Evolutionary conservation across 441 rosid genomes (phyloP), one percentile per base, ranked within the genome.

Genomic region (Codiaeum variegatum): DNA sequence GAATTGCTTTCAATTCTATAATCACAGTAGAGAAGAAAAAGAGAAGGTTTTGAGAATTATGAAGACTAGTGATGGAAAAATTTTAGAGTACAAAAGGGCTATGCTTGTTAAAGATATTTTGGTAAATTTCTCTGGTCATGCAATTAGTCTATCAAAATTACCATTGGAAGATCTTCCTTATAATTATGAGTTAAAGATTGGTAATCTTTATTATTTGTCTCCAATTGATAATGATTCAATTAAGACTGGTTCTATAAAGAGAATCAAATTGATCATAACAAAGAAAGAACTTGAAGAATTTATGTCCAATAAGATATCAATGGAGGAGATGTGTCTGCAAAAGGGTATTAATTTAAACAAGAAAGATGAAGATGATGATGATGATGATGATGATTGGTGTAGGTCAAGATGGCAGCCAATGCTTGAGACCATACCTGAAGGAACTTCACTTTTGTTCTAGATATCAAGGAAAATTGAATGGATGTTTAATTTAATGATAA

Each of bases 361-460:
- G 59, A n/a, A 58, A 44, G 59, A 61, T 44, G 40, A 5, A 19
- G 42, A 42, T 42, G 36, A 4, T 32, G 36, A 38, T 38, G 42
- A 1, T 36, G 7, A 36, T 36, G 38, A 6, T 36, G 38, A 36
- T 36, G 8, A 36, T 3, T 15, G 28, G n/a, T 2, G 16, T n/a
- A 38, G 60, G n/a, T 55, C 49, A 62, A 78, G 68, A 59, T 73
- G 77, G 77, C 62, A n/a, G 40, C 81, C 75, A 44, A 51, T n/a
- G 32, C 81, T 78, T n/a, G 63, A 78, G 65, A 73, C 75, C 68
- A 78, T 78, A 42, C 64, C 73, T 24, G 81, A 69, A 71, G 77
- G 61, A 73, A 72, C 23, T 51, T 46, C 40, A 36, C n/a, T n/a
- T 0, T 1, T 36, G 40, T 3, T 34, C 36, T 34, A 34, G 36